phyloP scores from a whole-genome alignment of 1,284 basidiomycete species.

The Mycena sp. region DNA sequence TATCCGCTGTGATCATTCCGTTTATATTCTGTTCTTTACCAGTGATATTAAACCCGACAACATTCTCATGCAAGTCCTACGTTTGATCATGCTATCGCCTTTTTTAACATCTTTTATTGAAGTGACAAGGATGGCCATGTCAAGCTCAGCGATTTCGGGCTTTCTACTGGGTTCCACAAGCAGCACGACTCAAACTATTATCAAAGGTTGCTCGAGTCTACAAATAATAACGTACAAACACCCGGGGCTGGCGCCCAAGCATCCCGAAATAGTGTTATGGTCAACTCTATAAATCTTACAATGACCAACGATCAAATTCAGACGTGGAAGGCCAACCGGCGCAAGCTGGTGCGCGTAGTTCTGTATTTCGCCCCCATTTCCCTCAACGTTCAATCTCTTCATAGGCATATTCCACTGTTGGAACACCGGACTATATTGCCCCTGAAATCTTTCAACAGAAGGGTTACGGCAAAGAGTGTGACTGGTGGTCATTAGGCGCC shows the following conservation, averaged over 20 bases:
- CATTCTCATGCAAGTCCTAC: constrained; percentile 65
- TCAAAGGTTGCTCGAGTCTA: constrained; percentile 72
- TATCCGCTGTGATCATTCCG: not conserved
- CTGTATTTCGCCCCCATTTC: too few relatives aligned
- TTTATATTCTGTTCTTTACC: constrained; percentile 18
- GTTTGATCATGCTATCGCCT: not conserved
- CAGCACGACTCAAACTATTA: constrained; percentile 94
- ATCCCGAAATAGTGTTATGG: constrained; percentile 84
- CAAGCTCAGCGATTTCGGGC: constrained; percentile 96
- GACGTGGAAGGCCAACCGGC: constrained; percentile 98
- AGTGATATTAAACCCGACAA: constrained; percentile 98
- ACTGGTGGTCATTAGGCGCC: constrained; percentile 97
- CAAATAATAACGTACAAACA: constrained; percentile 45
- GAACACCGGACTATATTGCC: constrained; percentile 99
- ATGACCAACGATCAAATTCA: constrained; percentile 95
- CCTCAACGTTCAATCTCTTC: too few relatives aligned
- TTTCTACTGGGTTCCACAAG: constrained; percentile 96
- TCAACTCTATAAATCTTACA: constrained; percentile 92
- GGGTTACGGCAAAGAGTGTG: constrained; percentile 97
- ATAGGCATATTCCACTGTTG: constrained; percentile 98
- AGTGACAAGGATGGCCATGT: constrained; percentile 93
- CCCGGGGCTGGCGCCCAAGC: constrained; percentile 45
- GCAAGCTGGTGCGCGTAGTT: constrained; percentile 79
- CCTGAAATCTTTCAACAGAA: constrained; percentile 98
- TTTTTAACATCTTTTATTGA: constrained; percentile 53